A percentile compares a stretch with the other conserved stretches of the same genome.
Conservation (phyloP, 2,329 filamentous ascomycete genomes). For the Xenosphaeropsis pyriputrescens region DNA sequence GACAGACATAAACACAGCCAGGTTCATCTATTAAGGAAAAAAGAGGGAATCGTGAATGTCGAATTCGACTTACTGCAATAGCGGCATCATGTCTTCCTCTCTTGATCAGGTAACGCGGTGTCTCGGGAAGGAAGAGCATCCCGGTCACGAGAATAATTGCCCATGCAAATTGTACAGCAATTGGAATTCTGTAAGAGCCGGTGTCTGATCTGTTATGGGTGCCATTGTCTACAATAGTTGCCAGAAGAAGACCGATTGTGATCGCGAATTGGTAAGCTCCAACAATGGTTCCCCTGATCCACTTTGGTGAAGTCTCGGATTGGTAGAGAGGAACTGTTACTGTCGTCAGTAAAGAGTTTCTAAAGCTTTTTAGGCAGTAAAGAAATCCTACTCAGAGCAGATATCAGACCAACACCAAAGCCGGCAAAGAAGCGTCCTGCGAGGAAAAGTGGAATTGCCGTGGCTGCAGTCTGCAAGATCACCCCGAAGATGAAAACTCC, state of each 20-base stretch:
- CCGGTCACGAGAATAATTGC: conserved; percentile 21
- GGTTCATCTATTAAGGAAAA: too few species aligned
- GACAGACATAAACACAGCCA: too few species aligned
- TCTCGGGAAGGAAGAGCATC: conserved; percentile 22
- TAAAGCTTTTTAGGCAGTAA: too few species aligned
- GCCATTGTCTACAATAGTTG: conserved; percentile 25
- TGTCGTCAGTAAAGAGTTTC: too few species aligned
- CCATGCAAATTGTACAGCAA: conserved; percentile 25
- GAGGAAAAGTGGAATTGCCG: conserved; percentile 47
- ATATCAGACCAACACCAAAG: conserved; percentile 67
- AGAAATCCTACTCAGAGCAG: conserved; percentile 36
- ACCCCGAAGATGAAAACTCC: conserved; percentile 55
- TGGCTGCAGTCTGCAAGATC: conserved; percentile 44
- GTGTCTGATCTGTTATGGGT: conserved; percentile 18
- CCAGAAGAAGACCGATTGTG: conserved; percentile 29
- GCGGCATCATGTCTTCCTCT: conserved; percentile 40
- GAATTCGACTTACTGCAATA: conserved; percentile 19
- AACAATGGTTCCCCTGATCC: conserved; percentile 32
- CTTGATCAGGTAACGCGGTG: conserved; percentile 20
- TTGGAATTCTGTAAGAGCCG: conserved; percentile 27
- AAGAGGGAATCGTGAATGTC: too few species aligned
- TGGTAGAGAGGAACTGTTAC: conserved; percentile 23
- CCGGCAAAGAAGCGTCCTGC: conserved; percentile 62
- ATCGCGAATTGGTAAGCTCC: conserved; percentile 29
- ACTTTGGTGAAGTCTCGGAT: conserved; percentile 9